phyloP scores from a whole-genome alignment of 495 filamentous ascomycete species.

The Penicillium coprophilum region DNA sequence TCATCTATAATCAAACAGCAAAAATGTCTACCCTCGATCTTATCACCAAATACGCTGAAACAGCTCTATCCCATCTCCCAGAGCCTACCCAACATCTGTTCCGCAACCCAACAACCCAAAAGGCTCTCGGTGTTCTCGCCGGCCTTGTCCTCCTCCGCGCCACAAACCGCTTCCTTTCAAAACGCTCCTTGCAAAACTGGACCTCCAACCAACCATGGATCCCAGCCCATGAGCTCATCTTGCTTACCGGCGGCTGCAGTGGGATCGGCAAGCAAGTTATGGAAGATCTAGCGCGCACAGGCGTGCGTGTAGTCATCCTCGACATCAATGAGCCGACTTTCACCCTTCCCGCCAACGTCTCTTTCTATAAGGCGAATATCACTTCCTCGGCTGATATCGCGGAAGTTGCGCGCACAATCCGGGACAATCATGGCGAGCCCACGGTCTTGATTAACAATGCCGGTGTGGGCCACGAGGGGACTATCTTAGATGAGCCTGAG shows the following conservation, averaged over 20 bases:
- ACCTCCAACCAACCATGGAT: conserved; percentile 40
- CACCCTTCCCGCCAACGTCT: conserved; percentile 39
- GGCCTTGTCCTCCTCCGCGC: conserved; percentile 41
- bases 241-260: conserved; percentile 58
- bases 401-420: conserved; percentile 45
- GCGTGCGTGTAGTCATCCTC: conserved; percentile 52
- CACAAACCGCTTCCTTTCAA: conserved; percentile 41
- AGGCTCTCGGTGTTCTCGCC: conserved; percentile 28
- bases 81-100: conserved; percentile 29
- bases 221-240: conserved; percentile 51
- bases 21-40: conserved; percentile 20
- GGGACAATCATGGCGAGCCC: conserved; percentile 47
- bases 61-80: conserved; percentile 31
- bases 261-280: conserved; percentile 57
- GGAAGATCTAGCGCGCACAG: conserved; percentile 44
- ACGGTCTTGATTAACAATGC: conserved; percentile 64
- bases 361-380: conserved; percentile 54
- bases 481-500: conserved; percentile 50
- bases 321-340: conserved; percentile 46
- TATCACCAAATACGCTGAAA: conserved; percentile 31
- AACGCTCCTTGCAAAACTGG: conserved; percentile 52
- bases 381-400: conserved; percentile 48
- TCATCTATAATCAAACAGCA: neutral
- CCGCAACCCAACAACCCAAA: conserved; percentile 31
- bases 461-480: conserved; percentile 47